Percentiles rank a stretch among this genome's conserved stretches.
phyloP scores from a whole-genome alignment of 192 early-diverging fungal genomes.

The Mycoemilia scoparia region DNA sequence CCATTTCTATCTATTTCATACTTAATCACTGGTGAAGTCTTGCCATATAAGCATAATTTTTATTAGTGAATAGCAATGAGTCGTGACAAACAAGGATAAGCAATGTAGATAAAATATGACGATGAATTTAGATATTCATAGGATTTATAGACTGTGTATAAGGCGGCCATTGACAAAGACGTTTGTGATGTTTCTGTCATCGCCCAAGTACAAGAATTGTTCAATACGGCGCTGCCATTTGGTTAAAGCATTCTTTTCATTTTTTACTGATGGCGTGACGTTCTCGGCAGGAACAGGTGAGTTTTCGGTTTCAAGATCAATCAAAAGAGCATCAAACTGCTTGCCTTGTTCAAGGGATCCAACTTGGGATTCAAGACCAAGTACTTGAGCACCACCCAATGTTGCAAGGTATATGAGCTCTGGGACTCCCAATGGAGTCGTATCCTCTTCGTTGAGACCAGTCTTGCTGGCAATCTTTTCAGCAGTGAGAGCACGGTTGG shows the following conservation, averaged over 20 bases:
- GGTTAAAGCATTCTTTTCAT: too few relatives aligned
- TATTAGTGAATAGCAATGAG: too few relatives aligned
- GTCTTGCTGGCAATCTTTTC: conserved; percentile 10
- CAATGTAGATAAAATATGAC: too few relatives aligned
- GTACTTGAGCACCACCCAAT: conserved; percentile 67
- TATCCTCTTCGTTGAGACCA: conserved; percentile 4
- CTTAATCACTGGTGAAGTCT: too few relatives aligned
- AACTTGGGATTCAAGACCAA: conserved; percentile 47
- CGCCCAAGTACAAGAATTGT: conserved; percentile 84
- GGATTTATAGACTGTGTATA: conserved; percentile 18
- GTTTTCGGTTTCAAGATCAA: conserved; percentile 50
- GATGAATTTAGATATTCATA: too few relatives aligned
- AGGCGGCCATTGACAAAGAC: conserved; percentile 64
- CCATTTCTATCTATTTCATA: too few relatives aligned
- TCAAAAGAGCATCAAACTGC: conserved; percentile 80
- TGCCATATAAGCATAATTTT: too few relatives aligned
- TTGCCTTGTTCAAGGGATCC: conserved; percentile 80
- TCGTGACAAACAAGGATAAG: too few relatives aligned
- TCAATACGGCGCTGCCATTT: conserved; percentile 37
- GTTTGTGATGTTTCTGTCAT: conserved; percentile 61
- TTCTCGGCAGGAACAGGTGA: conserved; percentile 11
- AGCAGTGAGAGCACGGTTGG: conserved; percentile 40
- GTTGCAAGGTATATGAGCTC: conserved; percentile 82
- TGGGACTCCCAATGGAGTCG: conserved; percentile 34
- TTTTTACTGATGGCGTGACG: conserved; percentile 10